Conservation (phyloP, 1,284 basidiomycete genomes). For the Takashimella koratensis region DNA sequence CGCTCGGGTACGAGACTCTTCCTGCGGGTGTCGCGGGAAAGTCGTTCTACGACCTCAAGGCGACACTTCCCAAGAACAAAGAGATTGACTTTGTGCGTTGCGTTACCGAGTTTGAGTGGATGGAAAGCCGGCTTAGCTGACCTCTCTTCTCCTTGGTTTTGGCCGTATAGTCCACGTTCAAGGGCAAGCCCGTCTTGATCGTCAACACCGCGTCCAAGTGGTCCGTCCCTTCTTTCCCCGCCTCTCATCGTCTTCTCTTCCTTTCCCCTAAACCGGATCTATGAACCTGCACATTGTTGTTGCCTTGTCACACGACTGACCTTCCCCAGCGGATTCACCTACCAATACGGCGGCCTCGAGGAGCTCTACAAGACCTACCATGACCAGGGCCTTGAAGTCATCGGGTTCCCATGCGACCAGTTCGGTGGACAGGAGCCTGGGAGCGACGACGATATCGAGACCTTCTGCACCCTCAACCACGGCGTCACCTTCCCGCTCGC, state of each 20-base stretch:
- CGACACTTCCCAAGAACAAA: constrained; percentile 41
- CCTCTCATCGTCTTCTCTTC: background rate
- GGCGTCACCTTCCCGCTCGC: constrained; percentile 79
- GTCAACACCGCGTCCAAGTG: constrained; percentile 56
- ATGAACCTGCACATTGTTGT: no score
- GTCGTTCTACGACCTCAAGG: constrained; percentile 50
- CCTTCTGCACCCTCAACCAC: constrained; percentile 61
- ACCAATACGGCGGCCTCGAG: constrained; percentile 53
- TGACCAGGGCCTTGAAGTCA: constrained; percentile 51
- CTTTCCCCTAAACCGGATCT: background rate
- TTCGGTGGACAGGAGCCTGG: constrained; percentile 65
- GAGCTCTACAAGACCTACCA: constrained; percentile 53
- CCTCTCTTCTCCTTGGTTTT: background rate
- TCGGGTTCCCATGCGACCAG: constrained; percentile 55
- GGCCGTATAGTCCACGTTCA: constrained; percentile 32
- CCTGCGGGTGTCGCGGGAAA: constrained; percentile 27
- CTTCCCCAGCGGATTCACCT: constrained; percentile 5
- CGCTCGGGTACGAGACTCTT: constrained; percentile 28
- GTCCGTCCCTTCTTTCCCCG: constrained; percentile 21
- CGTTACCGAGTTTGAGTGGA: background rate
- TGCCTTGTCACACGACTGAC: background rate
- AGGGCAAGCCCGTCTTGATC: constrained; percentile 55
- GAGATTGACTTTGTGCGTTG: constrained; percentile 42
- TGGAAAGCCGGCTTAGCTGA: background rate
- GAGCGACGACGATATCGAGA: constrained; percentile 62